These are phyloP conservation scores for Friedmanniomyces simplex DNA, from an alignment of 495 filamentous ascomycete species.

Conservation along the genomic window DNA sequence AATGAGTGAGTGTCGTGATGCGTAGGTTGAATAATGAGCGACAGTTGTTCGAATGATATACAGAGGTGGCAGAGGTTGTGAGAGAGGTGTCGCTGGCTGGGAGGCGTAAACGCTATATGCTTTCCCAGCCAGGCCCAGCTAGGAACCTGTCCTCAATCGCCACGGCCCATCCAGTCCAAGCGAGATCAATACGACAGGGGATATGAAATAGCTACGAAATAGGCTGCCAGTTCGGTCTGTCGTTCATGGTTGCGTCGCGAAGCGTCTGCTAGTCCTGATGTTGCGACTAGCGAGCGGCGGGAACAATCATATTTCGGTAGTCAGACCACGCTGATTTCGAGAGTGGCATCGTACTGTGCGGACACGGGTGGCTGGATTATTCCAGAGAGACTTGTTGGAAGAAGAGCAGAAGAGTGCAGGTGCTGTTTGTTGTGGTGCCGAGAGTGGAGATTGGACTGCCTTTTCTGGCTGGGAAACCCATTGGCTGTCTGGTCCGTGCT, in stretches of 20 bases:
- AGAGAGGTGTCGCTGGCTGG: too few species aligned
- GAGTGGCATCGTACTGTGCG: too few species aligned
- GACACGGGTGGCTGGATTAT: too few species aligned
- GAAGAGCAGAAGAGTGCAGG: too few species aligned
- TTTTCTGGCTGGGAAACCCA: background rate
- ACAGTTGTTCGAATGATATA: background rate
- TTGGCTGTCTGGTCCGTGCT: background rate
- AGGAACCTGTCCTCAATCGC: too few species aligned
- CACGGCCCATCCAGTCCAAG: background rate
- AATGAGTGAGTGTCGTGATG: background rate
- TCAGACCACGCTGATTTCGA: too few species aligned
- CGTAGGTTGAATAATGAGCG: background rate
- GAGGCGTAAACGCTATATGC: background rate
- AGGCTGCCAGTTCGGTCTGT: background rate
- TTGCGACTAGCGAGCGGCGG: too few species aligned
- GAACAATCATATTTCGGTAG: too few species aligned
- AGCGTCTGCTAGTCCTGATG: too few species aligned
- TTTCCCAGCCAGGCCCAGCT: background rate
- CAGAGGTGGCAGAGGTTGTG: background rate
- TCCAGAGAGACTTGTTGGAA: too few species aligned
- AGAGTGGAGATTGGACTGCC: background rate
- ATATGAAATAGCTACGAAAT: background rate
- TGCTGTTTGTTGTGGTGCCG: background rate
- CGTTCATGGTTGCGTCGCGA: too few species aligned
- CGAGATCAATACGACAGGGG: background rate